Evolutionary conservation across 768 basidiomycete species (phyloP), one percentile per base, ranked within the genome.

Genomic region (Leccinum subtestaceum): DNA sequence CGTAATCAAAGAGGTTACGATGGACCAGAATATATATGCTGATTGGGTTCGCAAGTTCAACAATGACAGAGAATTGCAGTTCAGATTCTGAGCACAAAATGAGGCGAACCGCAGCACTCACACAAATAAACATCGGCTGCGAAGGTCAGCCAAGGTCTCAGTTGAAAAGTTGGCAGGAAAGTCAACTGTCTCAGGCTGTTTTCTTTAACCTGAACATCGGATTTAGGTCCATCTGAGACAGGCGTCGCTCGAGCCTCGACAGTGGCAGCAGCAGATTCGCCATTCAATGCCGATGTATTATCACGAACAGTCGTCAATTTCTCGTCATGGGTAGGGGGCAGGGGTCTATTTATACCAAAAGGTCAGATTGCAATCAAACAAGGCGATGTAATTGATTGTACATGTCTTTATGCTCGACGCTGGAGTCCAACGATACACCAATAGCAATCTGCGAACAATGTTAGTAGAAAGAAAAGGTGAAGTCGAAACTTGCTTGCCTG

Each of bases 11-110:
- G 85, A 81, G 1, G 93, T 95, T 70, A 90, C 85, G 51, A 91
- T 80, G 1, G 92, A 89, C 89, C 90, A 93, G 72, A 88, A 91
- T 17, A 89, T 76, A 67, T 86, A 92, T 4, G 88, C 90, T 92
- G 57, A 52, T 54, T 25, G 31, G 2, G 13, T 60, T 56, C 27
- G 21, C 17, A 48, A 12, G 3, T 45, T 34, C 36, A 5, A 43
- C 36, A 5, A 43, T 15, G 29, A 12, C 3, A 5, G 9, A 45
- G 6, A 19, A 17, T 46, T 21, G 21, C 10, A 50, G 43, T 51
- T 68, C 43, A 65, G 56, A 55, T 43, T 52, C 23, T 53, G 15
- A n/a, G 54, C 32, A 13, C 19, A 31, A 31, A 13, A 8, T 31
- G 34, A 55, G 19, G 52, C 6, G 11, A 40, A 47, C n/a, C 5